phyloP scores from a whole-genome alignment of 1,284 basidiomycete species.

The Rhodotorula glutinis region DNA sequence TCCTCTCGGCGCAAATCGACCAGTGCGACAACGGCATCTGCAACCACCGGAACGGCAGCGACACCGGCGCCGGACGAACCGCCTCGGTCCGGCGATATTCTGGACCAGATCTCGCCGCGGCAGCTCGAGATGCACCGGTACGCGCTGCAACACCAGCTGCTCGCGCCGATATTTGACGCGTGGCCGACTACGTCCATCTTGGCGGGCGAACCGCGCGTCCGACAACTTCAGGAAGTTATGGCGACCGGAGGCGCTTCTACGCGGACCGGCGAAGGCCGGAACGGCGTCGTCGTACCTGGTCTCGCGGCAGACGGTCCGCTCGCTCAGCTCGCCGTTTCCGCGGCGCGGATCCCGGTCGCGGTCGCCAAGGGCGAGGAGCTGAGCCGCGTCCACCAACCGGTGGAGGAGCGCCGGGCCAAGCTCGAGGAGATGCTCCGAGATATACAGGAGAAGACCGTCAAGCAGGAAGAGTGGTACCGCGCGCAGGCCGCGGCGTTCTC shows the following conservation, averaged over 20 bases:
- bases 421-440: slow-evolving; percentile 8
- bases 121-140: slow-evolving; percentile 30
- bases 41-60: slow-evolving; percentile 11
- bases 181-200: slow-evolving; percentile 10
- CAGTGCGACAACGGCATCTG: slow-evolving; percentile 6
- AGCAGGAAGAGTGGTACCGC: neutral
- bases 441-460: neutral
- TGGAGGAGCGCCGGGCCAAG: slow-evolving; percentile 18
- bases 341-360: slow-evolving; percentile 11
- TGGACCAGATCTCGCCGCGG: slow-evolving; percentile 30
- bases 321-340: slow-evolving; percentile 3
- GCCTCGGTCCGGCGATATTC: slow-evolving; percentile 19
- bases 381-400: neutral
- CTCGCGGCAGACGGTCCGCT: slow-evolving; percentile 7
- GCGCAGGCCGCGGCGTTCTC: neutral
- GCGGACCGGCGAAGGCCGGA: slow-evolving; percentile 10
- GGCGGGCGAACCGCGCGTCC: slow-evolving; percentile 8
- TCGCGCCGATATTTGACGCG: slow-evolving; percentile 16
- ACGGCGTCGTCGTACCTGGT: slow-evolving; percentile 14
- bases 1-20: neutral
- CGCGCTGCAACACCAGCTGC: slow-evolving; percentile 20
- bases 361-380: slow-evolving; percentile 8
- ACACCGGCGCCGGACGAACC: slow-evolving; percentile 7
- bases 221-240: slow-evolving; percentile 10
- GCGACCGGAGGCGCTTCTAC: neutral